Conservation (phyloP, 2,329 filamentous ascomycete species). For the Cladosporium sp. region DNA sequence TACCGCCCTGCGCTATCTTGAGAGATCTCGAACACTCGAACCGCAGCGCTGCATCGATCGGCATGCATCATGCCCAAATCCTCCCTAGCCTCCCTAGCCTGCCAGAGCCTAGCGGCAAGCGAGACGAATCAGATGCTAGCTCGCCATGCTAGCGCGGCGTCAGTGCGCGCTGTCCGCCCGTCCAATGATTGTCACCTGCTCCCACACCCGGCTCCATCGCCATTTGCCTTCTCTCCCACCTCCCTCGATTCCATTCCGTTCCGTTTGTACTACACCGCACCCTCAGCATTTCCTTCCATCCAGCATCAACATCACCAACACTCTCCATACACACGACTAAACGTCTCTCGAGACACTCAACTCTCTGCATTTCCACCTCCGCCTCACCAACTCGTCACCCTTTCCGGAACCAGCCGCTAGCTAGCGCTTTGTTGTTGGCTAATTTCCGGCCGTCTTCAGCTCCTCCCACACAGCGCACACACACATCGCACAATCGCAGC, state of each 20-base stretch:
- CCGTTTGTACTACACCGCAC: conserved; percentile 12
- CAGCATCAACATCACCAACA: neutral
- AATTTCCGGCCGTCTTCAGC: conserved; percentile 18
- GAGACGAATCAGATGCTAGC: conserved; percentile 5
- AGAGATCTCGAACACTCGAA: conserved; percentile 14
- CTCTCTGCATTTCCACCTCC: neutral
- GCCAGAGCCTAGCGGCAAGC: neutral
- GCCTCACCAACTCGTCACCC: conserved; percentile 5
- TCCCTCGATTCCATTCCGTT: neutral
- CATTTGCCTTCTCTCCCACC: conserved; percentile 11
- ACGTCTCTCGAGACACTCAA: conserved; percentile 14
- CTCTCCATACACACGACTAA: neutral
- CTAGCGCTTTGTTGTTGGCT: conserved; percentile 14
- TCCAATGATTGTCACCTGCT: conserved; percentile 3
- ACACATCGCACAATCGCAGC: conserved; percentile 17
- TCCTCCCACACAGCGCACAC: conserved; percentile 16
- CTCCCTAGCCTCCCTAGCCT: neutral
- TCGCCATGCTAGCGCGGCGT: neutral
- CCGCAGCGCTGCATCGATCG: conserved; percentile 14
- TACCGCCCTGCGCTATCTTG: conserved; percentile 9
- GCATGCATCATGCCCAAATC: neutral
- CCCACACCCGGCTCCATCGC: conserved; percentile 5
- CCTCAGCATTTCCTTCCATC: conserved; percentile 4
- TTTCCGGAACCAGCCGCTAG: conserved; percentile 13
- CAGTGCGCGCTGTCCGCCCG: neutral